These are phyloP conservation scores for Fusarium sororula DNA, from an alignment of 2,329 filamentous ascomycete species.

Conservation along the genomic window DNA sequence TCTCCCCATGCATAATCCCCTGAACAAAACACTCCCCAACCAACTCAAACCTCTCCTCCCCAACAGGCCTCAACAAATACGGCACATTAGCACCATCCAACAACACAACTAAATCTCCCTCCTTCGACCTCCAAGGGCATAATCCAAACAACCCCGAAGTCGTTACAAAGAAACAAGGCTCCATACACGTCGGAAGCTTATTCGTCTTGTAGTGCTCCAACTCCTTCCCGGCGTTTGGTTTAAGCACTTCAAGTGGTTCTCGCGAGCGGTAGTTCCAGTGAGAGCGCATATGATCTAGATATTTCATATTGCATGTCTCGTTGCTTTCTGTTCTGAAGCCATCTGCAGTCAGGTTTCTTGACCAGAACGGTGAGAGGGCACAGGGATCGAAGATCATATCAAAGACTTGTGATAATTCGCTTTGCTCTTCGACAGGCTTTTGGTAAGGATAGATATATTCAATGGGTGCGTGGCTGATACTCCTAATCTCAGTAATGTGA, in stretches of 20 bases:
- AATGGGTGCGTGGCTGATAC: constrained; percentile 11
- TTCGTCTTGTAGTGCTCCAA: neutral
- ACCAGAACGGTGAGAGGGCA: constrained; percentile 21
- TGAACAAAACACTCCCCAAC: constrained; percentile 23
- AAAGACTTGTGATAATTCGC: constrained; percentile 1
- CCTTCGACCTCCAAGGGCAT: constrained; percentile 26
- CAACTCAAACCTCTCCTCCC: neutral
- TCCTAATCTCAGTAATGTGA: neutral
- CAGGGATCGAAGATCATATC: constrained; percentile 27
- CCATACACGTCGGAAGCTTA: constrained; percentile 4
- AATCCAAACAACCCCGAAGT: constrained; percentile 7
- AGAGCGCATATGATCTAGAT: constrained; percentile 13
- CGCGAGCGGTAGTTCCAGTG: constrained; percentile 7
- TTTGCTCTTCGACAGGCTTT: neutral
- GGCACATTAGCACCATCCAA: constrained; percentile 25
- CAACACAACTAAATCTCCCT: constrained; percentile 13
- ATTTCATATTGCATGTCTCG: constrained; percentile 1
- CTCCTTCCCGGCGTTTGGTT: accelerated
- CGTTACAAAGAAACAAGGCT: constrained; percentile 19
- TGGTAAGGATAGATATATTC: constrained; percentile 21
- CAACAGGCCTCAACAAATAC: constrained; percentile 2
- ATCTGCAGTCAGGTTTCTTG: neutral
- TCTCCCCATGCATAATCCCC: constrained; percentile 26
- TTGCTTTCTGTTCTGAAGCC: neutral
- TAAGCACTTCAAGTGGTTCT: neutral